These are phyloP conservation scores for Didymella sp. DNA, from an alignment of 2,329 filamentous ascomycete species.

Conservation along the genomic window DNA sequence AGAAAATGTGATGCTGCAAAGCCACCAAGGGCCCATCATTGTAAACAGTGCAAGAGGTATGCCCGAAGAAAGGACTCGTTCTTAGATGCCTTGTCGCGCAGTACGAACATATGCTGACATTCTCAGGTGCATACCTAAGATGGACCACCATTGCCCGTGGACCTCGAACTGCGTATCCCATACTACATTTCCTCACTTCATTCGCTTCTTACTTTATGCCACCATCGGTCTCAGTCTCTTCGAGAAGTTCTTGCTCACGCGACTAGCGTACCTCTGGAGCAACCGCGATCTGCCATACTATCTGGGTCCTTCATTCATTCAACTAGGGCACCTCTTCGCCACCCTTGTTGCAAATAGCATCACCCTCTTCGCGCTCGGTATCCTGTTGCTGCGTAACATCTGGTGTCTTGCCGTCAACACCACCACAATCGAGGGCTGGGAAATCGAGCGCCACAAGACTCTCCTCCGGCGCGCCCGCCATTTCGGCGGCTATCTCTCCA, in stretches of 20 bases:
- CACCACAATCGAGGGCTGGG: conserved; percentile 84
- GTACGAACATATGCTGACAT: not conserved
- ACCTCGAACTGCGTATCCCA: conserved; percentile 83
- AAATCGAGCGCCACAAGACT: conserved; percentile 58
- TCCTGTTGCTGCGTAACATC: conserved; percentile 67
- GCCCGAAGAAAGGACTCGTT: not conserved
- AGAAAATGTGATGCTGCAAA: conserved; percentile 77
- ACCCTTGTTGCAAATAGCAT: conserved; percentile 65
- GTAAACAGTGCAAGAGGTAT: conserved; percentile 72
- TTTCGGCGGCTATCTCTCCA: conserved; percentile 64
- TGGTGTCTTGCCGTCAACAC: conserved; percentile 71
- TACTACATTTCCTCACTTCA: conserved; percentile 80
- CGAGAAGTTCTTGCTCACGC: conserved; percentile 65
- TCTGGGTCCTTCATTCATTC: conserved; percentile 69
- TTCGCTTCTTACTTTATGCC: conserved; percentile 77
- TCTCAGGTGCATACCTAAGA: conserved; percentile 72
- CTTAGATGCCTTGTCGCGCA: not conserved
- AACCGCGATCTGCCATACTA: conserved; percentile 71
- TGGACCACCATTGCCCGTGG: conserved; percentile 91
- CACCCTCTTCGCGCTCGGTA: conserved; percentile 66
- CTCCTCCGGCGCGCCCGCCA: conserved; percentile 54
- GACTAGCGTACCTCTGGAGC: conserved; percentile 67
- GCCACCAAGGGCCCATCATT: conserved; percentile 81
- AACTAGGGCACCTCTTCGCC: conserved; percentile 68
- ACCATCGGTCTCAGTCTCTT: conserved; percentile 69